Evolutionary conservation across 306 rosid genomes (phyloP).

Genomic region (Vigna mungo): DNA sequence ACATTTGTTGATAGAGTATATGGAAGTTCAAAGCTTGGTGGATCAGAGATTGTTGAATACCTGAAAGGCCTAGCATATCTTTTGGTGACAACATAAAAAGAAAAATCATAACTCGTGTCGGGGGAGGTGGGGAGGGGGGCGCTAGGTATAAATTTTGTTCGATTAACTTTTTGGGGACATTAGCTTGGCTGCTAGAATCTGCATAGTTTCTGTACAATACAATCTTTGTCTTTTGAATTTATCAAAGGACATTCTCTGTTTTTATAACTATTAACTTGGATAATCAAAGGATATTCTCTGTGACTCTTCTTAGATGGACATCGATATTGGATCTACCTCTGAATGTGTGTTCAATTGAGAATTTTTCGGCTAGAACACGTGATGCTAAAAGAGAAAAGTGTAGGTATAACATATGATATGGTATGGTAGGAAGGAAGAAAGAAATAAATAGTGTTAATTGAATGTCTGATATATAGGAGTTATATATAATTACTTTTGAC

Average conservation of each 20-base stretch:
- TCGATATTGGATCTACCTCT: background rate
- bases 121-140: background rate
- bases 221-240: background rate
- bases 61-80: conserved; percentile 86
- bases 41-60: conserved; percentile 96
- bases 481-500: no score
- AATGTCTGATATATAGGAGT: no score
- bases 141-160: conserved; percentile 32
- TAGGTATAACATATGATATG: no score
- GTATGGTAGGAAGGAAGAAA: background rate
- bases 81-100: conserved; percentile 71
- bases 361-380: background rate
- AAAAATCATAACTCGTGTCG: conserved; percentile 11
- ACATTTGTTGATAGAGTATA: conserved; percentile 95
- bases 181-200: conserved; percentile 31
- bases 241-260: background rate
- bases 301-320: background rate
- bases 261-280: conserved; percentile 27
- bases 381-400: background rate
- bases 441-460: no score
- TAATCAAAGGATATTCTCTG: background rate
- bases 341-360: background rate
- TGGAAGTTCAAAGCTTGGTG: conserved; percentile 97
- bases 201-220: background rate
- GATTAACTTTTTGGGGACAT: background rate